A percentile compares a stretch with the other conserved stretches of the same genome.
phyloP scores from a whole-genome alignment of 371 early-diverging fungal genomes.

The Circinella minor region DNA sequence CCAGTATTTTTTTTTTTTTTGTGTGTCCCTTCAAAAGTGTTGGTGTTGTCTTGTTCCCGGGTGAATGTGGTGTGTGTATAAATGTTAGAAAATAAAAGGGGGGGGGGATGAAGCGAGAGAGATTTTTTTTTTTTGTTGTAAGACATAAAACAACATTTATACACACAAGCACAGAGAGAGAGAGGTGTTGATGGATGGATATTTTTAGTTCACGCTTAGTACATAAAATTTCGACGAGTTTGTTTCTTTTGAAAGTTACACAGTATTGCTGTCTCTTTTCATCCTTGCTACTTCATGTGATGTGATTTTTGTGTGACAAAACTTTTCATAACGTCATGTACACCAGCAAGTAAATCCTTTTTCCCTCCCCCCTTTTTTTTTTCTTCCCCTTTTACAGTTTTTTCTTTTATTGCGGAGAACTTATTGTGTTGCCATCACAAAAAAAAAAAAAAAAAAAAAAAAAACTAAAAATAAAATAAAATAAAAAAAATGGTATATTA shows the following conservation, averaged over 20 bases:
- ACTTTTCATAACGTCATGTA: no score
- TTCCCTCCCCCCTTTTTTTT: no score
- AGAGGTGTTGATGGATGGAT: not conserved
- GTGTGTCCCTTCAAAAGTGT: conserved; percentile 1
- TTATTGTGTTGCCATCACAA: no score
- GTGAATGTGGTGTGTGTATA: not conserved
- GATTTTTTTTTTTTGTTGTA: not conserved
- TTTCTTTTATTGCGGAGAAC: no score
- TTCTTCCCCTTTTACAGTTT: no score
- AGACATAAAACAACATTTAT: no score
- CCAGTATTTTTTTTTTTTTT: not conserved
- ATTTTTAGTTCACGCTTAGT: conserved; percentile 4
- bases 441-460: no score
- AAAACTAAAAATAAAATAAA: no score
- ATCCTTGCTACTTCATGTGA: not conserved
- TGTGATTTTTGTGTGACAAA: no score
- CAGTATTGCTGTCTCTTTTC: conserved; percentile 3
- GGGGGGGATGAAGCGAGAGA: not conserved
- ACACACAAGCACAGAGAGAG: conserved; percentile 7
- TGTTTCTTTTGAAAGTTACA: not conserved
- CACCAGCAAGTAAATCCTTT: no score
- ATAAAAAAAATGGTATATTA: no score
- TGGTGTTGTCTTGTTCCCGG: conserved; percentile 6
- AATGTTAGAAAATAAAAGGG: not conserved
- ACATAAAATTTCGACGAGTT: not conserved